Evolutionary conservation across 129 eudicot species (phyloP), one percentile per base, ranked within the genome.

Genomic region (Kitagawia praeruptora): DNA sequence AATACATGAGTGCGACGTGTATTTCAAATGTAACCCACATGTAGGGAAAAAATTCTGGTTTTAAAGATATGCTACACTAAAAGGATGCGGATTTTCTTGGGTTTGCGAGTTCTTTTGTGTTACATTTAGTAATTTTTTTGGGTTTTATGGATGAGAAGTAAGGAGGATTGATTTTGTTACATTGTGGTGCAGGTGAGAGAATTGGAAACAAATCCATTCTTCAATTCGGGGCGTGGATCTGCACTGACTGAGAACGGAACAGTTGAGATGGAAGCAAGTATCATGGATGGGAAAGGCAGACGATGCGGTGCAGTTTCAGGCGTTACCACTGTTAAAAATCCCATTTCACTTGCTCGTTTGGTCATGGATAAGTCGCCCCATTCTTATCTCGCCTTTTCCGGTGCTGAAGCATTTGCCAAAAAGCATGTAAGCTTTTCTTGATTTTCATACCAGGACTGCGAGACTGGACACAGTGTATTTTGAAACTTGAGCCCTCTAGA

Each of bases 251-350:
- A 83, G 81, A 83, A 90, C n/a, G 98, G 96, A 75, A 91, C 93
- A 51, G 97, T 87, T 79, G 98, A 94, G 85, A 94, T 94, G 98
- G 98, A 94, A 86, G 98, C 97, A 5, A 91, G 97, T 77, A 94
- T 94, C 49, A 94, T 94, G 98, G 96, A 94, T 12, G 98, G 98
- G 0, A 21, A 19, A 1, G 89, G 87, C 9, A 75, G 97, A 81
- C 86, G 92, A 75, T 94, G 91, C 49, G 98, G 98, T 48, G 97
- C 98, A 28, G 97, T 94, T 77, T 94, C 97, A 3, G 98, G 98
- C 1, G 38, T 94, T 40, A 83, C 97, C 76, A 94, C 91, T 14
- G 98, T 94, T 44, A 91, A 91, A 63, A 94, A 91, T 80, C 98
- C 98, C 15, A 80, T 94, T 34, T 94, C 98, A 0, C 96, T 94